Base-by-base conservation (phyloP, 345 rosid species). In the Erysimum cheiranthoides region DNA sequence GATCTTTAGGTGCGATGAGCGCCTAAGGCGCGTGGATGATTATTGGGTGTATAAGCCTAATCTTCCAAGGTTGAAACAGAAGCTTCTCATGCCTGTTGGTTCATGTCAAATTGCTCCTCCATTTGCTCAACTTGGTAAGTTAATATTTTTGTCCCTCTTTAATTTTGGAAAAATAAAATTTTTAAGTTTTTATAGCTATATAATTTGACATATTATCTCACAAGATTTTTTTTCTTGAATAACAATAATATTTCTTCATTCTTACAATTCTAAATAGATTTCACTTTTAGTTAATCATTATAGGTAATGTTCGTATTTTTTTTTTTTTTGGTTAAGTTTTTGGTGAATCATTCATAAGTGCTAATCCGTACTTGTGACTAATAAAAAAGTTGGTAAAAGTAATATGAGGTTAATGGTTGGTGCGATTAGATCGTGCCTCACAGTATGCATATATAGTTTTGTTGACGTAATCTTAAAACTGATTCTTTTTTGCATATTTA, bases 21-120 rank as follows among this genome's bases (percentile, higher is more conserved):
- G 90, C 77, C 56, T 88, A 71, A 83, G 79, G 68, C 88, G 62
- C 42, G 84, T 69, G 10, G 88, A 79, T 6, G 84, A 86, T 27
- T 82, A 85, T 68, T 77, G 89, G 98, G 86, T 92, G n/a, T 94
- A 94, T 54, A 85, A 79, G 73, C 92, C 95, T 27, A 73, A 92
- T 14, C 16, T 82, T 52, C 70, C 52, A 39, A 85, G 86, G 66
- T 50, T 94, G 64, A 83, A 84, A 59, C 92, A 88, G 35, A 88
- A 85, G 79, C 83, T 89, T 43, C 59, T 79, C 8, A 87, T 94
- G 97, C 97, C 98, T 6, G 80, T 83, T 65, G 98, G 98, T 10
- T 79, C 98, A 73, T 94, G 98, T 89, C 90, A 77, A 39, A 68
- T 90, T 67, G 91, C 91, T 63, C 70, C 88, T 58, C 68, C 86